Conservation (phyloP, 129 eudicot genomes). For the Smallanthus sonchifolius region DNA sequence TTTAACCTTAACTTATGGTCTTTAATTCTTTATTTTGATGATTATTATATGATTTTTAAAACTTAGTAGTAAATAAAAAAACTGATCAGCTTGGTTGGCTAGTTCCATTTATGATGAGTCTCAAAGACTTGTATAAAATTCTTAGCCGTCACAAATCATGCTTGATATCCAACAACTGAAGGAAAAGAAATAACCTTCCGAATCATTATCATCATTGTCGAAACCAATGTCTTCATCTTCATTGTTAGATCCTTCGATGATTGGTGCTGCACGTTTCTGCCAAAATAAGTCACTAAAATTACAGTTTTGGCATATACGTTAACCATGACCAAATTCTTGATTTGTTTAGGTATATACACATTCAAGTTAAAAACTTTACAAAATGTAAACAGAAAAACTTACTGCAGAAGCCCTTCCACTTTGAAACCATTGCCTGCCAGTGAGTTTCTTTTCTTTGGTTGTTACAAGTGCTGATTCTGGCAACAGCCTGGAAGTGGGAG, state of each 20-base stretch:
- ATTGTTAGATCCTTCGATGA: constrained; percentile 45
- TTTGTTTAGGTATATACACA: background rate
- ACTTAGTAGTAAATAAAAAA: background rate
- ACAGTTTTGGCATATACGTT: background rate
- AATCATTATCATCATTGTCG: constrained; percentile 44
- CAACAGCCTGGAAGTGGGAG: constrained; percentile 44
- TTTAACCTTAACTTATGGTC: too few species aligned
- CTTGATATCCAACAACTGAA: background rate
- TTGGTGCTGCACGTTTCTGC: constrained; percentile 54
- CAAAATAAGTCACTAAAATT: background rate
- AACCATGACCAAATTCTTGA: background rate
- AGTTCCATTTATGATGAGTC: background rate
- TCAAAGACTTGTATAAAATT: background rate
- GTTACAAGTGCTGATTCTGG: constrained; percentile 84
- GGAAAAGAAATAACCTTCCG: constrained; percentile 39
- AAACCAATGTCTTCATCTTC: constrained; percentile 64
- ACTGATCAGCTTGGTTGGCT: background rate
- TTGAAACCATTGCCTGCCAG: constrained; percentile 99
- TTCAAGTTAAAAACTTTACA: background rate
- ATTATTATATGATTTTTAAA: background rate
- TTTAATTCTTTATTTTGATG: background rate
- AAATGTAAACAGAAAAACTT: background rate
- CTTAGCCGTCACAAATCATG: background rate
- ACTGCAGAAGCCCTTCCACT: constrained; percentile 78
- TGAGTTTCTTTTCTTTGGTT: constrained; percentile 79